Evolutionary conservation across 1,284 basidiomycete genomes (phyloP), one percentile per base, ranked within the genome.

Genomic region (Erythrobasidium hasegawianum): DNA sequence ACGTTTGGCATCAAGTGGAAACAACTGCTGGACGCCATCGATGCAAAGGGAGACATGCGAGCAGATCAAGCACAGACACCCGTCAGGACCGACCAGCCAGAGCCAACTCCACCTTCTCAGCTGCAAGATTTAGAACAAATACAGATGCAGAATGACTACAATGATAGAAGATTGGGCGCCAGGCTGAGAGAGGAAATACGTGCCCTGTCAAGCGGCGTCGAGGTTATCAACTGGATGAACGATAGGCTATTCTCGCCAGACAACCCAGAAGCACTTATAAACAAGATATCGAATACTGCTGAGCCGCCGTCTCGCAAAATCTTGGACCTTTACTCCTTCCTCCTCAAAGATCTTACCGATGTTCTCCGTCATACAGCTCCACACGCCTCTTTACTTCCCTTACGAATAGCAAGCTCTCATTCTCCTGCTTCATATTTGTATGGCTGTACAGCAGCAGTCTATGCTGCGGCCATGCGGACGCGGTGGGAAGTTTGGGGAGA

Each of bases 221-320:
- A 65, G 27, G 62, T 43, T n/a, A 18, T 65, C 10, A 57, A 58
- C 13, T 65, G 62, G 62, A 33, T 65, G 27, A 41, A 65, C 22
- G 47, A 40, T 3, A 55, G 62, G 38, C n/a, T 65, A 22, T 58
- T 65, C 38, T 45, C 55, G 4, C 16, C 11, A 4, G 29, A 56
- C 13, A 52, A 57, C 20, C 41, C 55, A 53, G 45, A 50, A 4
- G 47, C 62, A n/a, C 43, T 65, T 3, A 49, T 65, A 18, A 27
- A 47, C 20, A 57, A 58, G 38, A 33, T 65, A 22, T 20, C 24
- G 9, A 18, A 4, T 24, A 49, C 41, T n/a, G 5, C 54, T 10
- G 3, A 16, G 11, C 13, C 54, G 10, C 27, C n/a, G 5, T 16
- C 16, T 8, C 16, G n/a, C n/a, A 52, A 57, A 45, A 14, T 49